Evolutionary conservation across 805 yeast species (phyloP).

Genomic region (Kuraishia hungarica): DNA sequence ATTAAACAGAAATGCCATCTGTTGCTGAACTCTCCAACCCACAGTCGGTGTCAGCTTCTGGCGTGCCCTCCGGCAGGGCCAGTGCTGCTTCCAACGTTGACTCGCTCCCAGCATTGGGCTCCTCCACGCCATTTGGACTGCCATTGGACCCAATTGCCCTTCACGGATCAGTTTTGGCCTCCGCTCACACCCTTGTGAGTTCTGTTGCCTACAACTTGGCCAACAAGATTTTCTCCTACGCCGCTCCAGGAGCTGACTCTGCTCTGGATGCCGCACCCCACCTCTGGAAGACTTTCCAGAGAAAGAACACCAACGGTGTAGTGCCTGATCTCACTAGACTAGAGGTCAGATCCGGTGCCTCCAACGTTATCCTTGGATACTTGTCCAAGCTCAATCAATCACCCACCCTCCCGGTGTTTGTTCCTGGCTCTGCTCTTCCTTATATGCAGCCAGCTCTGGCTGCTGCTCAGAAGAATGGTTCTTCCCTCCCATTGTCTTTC

Average conservation of each 20-base stretch:
- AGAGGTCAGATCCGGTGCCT: conserved; percentile 81
- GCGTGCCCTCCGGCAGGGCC: neutral
- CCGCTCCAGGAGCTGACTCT: conserved; percentile 53
- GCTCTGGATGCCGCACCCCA: conserved; percentile 50
- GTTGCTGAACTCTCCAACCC: conserved; percentile 2
- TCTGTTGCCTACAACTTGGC: conserved; percentile 46
- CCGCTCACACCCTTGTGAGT: conserved; percentile 45
- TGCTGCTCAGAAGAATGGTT: conserved; percentile 20
- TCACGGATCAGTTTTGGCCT: conserved; percentile 39
- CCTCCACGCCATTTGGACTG: conserved; percentile 49
- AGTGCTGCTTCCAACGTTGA: conserved; percentile 1
- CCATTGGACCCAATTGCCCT: conserved; percentile 48
- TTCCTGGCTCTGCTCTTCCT: conserved; percentile 60
- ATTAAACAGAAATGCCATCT: conserved; percentile 2
- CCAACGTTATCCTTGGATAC: conserved; percentile 71
- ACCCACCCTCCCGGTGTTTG: conserved; percentile 32
- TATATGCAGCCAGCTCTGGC: conserved; percentile 58
- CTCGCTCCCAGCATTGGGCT: conserved; percentile 27
- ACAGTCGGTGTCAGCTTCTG: neutral
- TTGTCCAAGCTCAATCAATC: conserved; percentile 15
- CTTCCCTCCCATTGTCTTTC: conserved; percentile 50
- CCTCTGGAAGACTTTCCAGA: conserved; percentile 48
- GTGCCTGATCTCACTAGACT: conserved; percentile 54
- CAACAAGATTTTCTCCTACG: conserved; percentile 58
- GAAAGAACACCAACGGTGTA: conserved; percentile 42